Percentiles rank a stretch among this genome's conserved stretches.
Conservation (phyloP, 768 basidiomycete species). For the Russula abietina region DNA sequence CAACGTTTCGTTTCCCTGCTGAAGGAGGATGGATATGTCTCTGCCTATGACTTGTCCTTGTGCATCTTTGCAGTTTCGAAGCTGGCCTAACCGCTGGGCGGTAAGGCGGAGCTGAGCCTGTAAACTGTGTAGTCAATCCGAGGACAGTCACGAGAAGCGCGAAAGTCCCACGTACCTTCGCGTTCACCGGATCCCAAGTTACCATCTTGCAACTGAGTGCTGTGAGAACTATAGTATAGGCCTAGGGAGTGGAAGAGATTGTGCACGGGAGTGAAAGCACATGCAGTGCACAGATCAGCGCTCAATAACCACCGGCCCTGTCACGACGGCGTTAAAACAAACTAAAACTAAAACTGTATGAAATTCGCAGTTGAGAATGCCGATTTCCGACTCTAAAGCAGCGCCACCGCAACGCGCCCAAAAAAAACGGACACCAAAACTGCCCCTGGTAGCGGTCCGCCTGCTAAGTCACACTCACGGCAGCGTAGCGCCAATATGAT, state of each 20-base stretch:
- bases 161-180: slow-evolving; percentile 29
- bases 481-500: background rate
- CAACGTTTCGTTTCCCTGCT: slow-evolving; percentile 52
- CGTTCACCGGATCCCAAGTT: slow-evolving; percentile 32
- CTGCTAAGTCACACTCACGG: background rate
- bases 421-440: too few species aligned
- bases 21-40: slow-evolving; percentile 62
- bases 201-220: slow-evolving; percentile 21
- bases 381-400: background rate
- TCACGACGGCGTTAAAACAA: background rate
- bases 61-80: slow-evolving; percentile 65
- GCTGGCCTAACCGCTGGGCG: slow-evolving; percentile 58
- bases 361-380: background rate
- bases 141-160: background rate
- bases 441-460: background rate
- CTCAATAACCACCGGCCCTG: background rate
- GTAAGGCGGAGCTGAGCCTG: slow-evolving; percentile 61
- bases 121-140: slow-evolving; percentile 15
- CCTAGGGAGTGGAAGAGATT: background rate
- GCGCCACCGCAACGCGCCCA: background rate
- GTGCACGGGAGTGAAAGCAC: background rate
- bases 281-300: background rate
- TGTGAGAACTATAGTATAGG: background rate
- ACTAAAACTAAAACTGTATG: background rate
- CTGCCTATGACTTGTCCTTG: slow-evolving; percentile 54